Conservation (phyloP, 306 rosid genomes). For the Trichosanthes cucumerina region DNA sequence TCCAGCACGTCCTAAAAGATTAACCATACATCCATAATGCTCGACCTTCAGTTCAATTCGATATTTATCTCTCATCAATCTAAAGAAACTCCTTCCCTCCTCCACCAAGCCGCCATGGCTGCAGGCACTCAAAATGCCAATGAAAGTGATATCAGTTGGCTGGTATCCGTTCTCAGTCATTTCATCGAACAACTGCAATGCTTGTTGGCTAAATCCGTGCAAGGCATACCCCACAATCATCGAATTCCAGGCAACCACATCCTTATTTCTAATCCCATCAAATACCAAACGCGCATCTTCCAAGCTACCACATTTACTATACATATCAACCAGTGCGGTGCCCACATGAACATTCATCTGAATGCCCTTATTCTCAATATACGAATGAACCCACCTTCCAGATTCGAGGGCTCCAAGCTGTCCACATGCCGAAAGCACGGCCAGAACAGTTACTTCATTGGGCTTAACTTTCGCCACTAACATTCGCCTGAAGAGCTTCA, state of each 20-base stretch:
- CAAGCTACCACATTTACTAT: constrained; percentile 63
- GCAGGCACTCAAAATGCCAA: constrained; percentile 61
- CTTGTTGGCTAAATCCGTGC: constrained; percentile 59
- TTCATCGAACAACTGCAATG: constrained; percentile 43
- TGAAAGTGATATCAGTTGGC: constrained; percentile 53
- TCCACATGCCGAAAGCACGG: constrained; percentile 64
- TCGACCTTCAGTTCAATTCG: constrained; percentile 49
- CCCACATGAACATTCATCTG: constrained; percentile 41
- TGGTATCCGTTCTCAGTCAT: constrained; percentile 33
- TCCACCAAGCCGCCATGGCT: constrained; percentile 55
- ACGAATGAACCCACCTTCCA: constrained; percentile 74
- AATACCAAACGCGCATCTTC: constrained; percentile 57
- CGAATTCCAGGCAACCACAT: constrained; percentile 71
- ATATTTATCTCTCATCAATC: constrained; percentile 43
- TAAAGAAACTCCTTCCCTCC: constrained; percentile 45
- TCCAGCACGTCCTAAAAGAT: constrained; percentile 76
- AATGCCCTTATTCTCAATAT: constrained; percentile 28
- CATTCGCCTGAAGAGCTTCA: constrained; percentile 56
- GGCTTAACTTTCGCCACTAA: constrained; percentile 38
- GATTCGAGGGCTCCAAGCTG: constrained; percentile 70
- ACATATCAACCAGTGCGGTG: constrained; percentile 75
- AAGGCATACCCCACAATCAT: constrained; percentile 63
- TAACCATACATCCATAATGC: constrained; percentile 76
- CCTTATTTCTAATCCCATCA: constrained; percentile 32
- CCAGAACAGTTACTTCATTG: constrained; percentile 49